These are phyloP conservation scores for Cladorrhinum sp. DNA, from an alignment of 2,329 filamentous ascomycete genomes.

Conservation along the genomic window DNA sequence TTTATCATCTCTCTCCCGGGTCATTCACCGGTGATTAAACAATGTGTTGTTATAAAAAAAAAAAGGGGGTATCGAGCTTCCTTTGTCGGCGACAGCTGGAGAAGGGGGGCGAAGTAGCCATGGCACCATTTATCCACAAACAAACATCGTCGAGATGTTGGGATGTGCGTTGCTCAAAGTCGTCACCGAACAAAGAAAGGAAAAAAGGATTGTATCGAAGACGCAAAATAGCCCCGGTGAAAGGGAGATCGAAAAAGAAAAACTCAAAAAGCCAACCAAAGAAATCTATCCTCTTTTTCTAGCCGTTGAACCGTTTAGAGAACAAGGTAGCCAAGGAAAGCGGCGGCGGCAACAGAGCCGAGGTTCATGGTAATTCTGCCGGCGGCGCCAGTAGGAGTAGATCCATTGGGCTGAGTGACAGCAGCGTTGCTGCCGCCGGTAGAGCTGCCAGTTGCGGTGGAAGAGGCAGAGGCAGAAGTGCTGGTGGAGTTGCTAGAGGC, in stretches of 20 bases:
- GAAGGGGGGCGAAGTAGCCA: neutral
- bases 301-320: conserved; percentile 24
- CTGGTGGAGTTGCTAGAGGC: conserved; percentile 15
- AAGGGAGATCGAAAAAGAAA: conserved; percentile 8
- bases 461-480: conserved; percentile 15
- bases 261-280: conserved; percentile 1
- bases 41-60: neutral
- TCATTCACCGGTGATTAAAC: neutral
- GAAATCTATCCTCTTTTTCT: neutral
- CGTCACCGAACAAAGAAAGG: neutral
- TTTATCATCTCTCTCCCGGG: neutral
- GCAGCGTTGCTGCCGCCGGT: conserved; percentile 32
- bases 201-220: conserved; percentile 23
- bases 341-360: conserved; percentile 26
- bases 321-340: conserved; percentile 27
- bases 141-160: neutral
- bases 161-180: neutral
- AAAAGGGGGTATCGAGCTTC: neutral
- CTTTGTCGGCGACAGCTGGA: neutral
- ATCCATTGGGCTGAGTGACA: neutral
- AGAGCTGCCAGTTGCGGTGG: conserved; percentile 26
- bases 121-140: neutral
- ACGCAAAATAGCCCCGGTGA: conserved; percentile 19
- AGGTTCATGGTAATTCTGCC: conserved; percentile 25
- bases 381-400: conserved; percentile 18